Evolutionary conservation across 106 monocot genomes (phyloP).

Genomic region (Dendrobium chrysotoxum): DNA sequence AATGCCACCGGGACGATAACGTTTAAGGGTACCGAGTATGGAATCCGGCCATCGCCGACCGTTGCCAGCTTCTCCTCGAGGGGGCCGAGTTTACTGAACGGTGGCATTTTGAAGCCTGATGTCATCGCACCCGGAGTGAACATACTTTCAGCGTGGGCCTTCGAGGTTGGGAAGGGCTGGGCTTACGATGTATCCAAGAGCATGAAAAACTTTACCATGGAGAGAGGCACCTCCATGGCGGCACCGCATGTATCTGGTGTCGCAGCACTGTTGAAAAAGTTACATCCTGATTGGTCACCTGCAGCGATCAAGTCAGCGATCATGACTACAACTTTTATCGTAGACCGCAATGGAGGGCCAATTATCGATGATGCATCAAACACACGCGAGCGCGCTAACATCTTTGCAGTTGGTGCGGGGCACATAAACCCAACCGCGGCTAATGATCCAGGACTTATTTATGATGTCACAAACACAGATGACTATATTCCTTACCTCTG

Average conservation of each 20-base stretch:
- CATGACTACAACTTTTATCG: constrained; percentile 12
- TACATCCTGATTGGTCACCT: constrained; percentile 19
- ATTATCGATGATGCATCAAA: constrained; percentile 1
- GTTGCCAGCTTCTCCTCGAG: constrained; percentile 16
- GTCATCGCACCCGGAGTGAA: constrained; percentile 13
- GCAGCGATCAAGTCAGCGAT: constrained; percentile 26
- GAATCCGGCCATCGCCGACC: not conserved
- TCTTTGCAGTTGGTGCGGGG: constrained; percentile 10
- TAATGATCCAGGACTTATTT: constrained; percentile 11
- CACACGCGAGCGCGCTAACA: not conserved
- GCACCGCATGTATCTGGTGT: constrained; percentile 15
- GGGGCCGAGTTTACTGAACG: constrained; percentile 5
- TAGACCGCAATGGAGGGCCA: not conserved
- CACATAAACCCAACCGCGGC: constrained; percentile 10
- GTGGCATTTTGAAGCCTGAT: constrained; percentile 12
- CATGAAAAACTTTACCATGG: constrained; percentile 1
- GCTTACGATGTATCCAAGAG: not conserved
- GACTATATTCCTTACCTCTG: constrained; percentile 16
- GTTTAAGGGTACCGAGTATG: constrained; percentile 7
- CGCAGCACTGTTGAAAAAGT: constrained; percentile 6
- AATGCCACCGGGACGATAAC: not conserved
- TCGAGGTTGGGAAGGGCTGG: not conserved
- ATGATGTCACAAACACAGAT: not conserved
- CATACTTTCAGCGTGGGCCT: constrained; percentile 13
- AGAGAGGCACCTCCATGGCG: constrained; percentile 13